Conservation (phyloP, 2,329 filamentous ascomycete genomes). For the Biscogniauxia sp. region DNA sequence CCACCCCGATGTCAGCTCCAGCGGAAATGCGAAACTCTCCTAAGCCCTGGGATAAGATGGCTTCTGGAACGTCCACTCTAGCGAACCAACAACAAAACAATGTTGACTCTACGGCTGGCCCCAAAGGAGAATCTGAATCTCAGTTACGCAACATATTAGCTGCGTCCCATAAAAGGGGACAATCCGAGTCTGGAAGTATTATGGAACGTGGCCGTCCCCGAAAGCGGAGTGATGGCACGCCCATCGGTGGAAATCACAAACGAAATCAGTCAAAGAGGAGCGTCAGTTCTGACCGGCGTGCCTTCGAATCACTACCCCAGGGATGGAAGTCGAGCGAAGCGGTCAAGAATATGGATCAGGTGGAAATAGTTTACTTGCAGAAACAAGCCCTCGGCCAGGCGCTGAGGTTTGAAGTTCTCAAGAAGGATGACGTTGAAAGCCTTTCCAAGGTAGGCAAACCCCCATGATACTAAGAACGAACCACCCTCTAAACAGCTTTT, state of each 20-base stretch:
- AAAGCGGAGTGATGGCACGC: slow-evolving; percentile 47
- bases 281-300: slow-evolving; percentile 52
- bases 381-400: slow-evolving; percentile 62
- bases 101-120: slow-evolving; percentile 26
- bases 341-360: slow-evolving; percentile 41
- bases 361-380: slow-evolving; percentile 52
- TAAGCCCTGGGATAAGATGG: slow-evolving; percentile 42
- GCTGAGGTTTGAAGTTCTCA: slow-evolving; percentile 63
- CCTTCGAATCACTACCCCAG: slow-evolving; percentile 60
- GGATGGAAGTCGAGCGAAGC: slow-evolving; percentile 57
- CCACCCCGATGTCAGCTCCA: slow-evolving; percentile 51
- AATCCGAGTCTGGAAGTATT: slow-evolving; percentile 57
- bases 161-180: slow-evolving; percentile 47
- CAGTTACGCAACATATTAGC: slow-evolving; percentile 17
- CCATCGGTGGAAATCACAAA: slow-evolving; percentile 33
- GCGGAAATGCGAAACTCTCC: slow-evolving; percentile 43
- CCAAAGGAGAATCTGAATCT: slow-evolving; percentile 33
- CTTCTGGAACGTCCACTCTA: slow-evolving; percentile 22
- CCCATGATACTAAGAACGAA: background rate
- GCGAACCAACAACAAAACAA: slow-evolving; percentile 23
- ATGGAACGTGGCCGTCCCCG: slow-evolving; percentile 62
- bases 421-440: slow-evolving; percentile 59
- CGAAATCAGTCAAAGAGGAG: slow-evolving; percentile 43
- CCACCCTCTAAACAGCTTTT: slow-evolving; percentile 10
- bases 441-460: slow-evolving; percentile 56